Evolutionary conservation across 2,329 filamentous ascomycete genomes (phyloP), one percentile per base, ranked within the genome.

Genomic region (Trichoderma breve): DNA sequence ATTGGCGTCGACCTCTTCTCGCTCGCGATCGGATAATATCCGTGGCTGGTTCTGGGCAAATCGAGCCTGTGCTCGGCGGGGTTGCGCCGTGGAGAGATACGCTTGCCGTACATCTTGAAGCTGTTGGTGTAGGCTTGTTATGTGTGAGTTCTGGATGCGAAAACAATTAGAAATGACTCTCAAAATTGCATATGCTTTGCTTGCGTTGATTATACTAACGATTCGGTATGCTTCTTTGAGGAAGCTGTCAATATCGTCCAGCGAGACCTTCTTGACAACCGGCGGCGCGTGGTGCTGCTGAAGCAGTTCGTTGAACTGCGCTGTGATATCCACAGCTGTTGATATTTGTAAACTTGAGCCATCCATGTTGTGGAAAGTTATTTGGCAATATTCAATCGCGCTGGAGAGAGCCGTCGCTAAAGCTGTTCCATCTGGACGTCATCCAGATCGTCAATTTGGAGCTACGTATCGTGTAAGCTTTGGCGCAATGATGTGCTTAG

Each of bases 151-250:
- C 94, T 97, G 78, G 21, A 57, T 9, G 7, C 26, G 6, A 15
- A 64, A 21, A 2, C 7, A 30, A 67, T 70, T 12, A 70, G 67
- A n/a, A 70, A 12, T 14, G 11, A 7, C 34, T 36, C 47, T n/a
- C 26, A 11, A n/a, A 28, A 36, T 36, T 26, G 14, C 34, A 43
- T 28, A 0, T 9, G 60, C 24, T 32, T 60, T 24, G 21, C 21
- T 12, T 14, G 47, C 47, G 24, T 26, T 47, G 32, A 32, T 24
- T 2, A 7, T 21, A 73, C 71, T 21, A 15, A 73, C 72, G 57
- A 73, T 73, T 24, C 92, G 90, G 83, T 97, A 96, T 68, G 96
- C 96, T 83, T 98, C 95, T 79, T 95, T 94, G 39, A 98, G 85
- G 80, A 98, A 99, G 77, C 92, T 92, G 80, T 98, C 93, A 65